A percentile compares a stretch with the other conserved stretches of the same genome.
Evolutionary conservation across 257 asterid species (phyloP).

Genomic region (Mentha longifolia): DNA sequence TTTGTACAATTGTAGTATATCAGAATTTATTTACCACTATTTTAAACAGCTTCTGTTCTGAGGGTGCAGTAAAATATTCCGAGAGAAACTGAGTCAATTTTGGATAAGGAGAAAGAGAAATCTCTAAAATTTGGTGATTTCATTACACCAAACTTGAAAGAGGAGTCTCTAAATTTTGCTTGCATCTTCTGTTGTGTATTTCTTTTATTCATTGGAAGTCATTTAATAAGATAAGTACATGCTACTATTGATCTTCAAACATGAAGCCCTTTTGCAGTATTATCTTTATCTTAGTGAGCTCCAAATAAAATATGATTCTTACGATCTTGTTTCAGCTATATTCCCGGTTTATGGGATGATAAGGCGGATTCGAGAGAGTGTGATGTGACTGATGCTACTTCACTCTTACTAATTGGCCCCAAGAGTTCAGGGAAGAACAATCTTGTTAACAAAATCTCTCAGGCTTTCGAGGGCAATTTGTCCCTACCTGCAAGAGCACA

Average conservation of each 20-base stretch:
- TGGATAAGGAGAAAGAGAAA: not conserved
- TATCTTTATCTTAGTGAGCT: not conserved
- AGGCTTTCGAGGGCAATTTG: constrained; percentile 47
- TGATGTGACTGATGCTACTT: constrained; percentile 50
- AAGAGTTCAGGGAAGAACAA: constrained; percentile 88
- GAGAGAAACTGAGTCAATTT: not conserved
- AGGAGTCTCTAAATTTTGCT: not conserved
- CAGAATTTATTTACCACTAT: not conserved
- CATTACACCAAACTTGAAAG: not conserved
- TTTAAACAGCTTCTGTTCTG: too few species aligned
- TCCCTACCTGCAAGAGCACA: constrained; percentile 72
- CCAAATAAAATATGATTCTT: not conserved
- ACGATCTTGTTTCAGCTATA: constrained; percentile 53
- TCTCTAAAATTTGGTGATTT: not conserved
- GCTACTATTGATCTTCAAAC: not conserved
- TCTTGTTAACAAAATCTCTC: constrained; percentile 76
- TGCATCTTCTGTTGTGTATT: not conserved
- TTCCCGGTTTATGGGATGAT: constrained; percentile 74
- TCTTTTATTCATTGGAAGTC: not conserved
- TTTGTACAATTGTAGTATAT: not conserved
- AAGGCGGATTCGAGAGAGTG: constrained; percentile 38
- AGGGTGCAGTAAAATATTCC: not conserved
- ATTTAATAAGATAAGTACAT: not conserved
- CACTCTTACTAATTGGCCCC: constrained; percentile 74
- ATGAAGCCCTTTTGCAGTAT: not conserved